Evolutionary conservation across 805 yeast genomes (phyloP).

Genomic region (Brettanomyces sp.): DNA sequence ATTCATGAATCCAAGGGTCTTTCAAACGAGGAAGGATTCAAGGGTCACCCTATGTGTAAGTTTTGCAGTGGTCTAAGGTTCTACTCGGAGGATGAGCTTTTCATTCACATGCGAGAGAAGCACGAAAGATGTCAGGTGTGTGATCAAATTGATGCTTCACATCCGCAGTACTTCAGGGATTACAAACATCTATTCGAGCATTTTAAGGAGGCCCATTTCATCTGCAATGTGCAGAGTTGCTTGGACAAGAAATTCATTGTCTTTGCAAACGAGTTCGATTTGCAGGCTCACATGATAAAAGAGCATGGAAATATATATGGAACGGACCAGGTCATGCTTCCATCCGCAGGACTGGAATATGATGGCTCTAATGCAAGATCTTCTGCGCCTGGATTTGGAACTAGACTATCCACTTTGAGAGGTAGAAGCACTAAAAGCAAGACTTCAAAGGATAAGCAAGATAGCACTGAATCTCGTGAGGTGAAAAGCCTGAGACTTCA

Average conservation of each 20-base stretch:
- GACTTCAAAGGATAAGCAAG: conserved; percentile 10
- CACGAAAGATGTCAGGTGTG: conserved; percentile 92
- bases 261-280: conserved; percentile 74
- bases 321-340: conserved; percentile 30
- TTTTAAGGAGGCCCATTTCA: conserved; percentile 63
- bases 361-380: conserved; percentile 8
- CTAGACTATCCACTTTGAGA: conserved; percentile 51
- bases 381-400: conserved; percentile 15
- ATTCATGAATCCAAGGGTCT: conserved; percentile 66
- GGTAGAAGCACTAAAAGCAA: conserved; percentile 5
- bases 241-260: conserved; percentile 88
- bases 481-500: conserved; percentile 56
- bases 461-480: conserved; percentile 29
- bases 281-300: conserved; percentile 78
- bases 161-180: conserved; percentile 69
- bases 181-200: conserved; percentile 70
- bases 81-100: conserved; percentile 83
- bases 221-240: conserved; percentile 70
- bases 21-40: conserved; percentile 62
- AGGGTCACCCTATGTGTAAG: conserved; percentile 83
- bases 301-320: conserved; percentile 46
- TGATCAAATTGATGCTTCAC: conserved; percentile 51
- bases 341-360: conserved; percentile 7
- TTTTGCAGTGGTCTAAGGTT: conserved; percentile 69
- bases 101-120: conserved; percentile 66